A percentile compares a stretch with the other conserved stretches of the same genome.
phyloP scores from a whole-genome alignment of 2,329 filamentous ascomycete species.

The Fonsecaea multimorphosa region DNA sequence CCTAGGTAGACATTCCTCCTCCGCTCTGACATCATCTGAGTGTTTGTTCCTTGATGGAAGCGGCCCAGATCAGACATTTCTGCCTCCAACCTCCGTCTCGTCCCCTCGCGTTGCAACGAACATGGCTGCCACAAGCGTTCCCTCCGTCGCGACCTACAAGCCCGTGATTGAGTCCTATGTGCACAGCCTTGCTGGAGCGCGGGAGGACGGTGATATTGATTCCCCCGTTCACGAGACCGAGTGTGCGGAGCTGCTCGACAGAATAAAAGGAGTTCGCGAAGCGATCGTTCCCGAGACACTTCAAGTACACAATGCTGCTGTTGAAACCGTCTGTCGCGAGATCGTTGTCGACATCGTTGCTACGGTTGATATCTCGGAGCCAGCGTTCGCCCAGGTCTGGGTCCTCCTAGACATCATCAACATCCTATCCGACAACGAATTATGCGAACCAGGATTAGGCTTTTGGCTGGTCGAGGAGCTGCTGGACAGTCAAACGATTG shows the following conservation, averaged over 20 bases:
- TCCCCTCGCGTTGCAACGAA: constrained; percentile 4
- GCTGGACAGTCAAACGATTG: constrained; percentile 92
- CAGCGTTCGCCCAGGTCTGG: constrained; percentile 84
- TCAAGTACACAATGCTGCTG: constrained; percentile 67
- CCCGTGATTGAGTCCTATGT: constrained; percentile 30
- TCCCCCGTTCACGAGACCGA: constrained; percentile 30
- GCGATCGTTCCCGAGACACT: constrained; percentile 45
- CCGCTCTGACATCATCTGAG: not conserved
- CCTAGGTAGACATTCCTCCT: not conserved
- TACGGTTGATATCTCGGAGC: constrained; percentile 74
- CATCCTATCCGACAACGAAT: constrained; percentile 77
- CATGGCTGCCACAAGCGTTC: constrained; percentile 34
- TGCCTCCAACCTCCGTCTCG: not conserved
- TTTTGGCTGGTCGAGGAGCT: constrained; percentile 95
- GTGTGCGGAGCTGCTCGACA: constrained; percentile 34
- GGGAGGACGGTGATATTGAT: constrained; percentile 27
- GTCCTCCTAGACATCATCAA: constrained; percentile 92
- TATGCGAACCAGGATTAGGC: constrained; percentile 77
- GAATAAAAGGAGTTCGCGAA: constrained; percentile 26
- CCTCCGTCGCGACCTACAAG: constrained; percentile 35
- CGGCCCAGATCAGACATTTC: not conserved
- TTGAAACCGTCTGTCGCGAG: constrained; percentile 83
- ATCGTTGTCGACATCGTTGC: constrained; percentile 80
- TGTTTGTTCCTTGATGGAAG: not conserved
- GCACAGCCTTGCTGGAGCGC: constrained; percentile 19